These are phyloP conservation scores for Thalassiosira sp. DNA, from an alignment of 352 stramenopile genomes.

Conservation along the genomic window DNA sequence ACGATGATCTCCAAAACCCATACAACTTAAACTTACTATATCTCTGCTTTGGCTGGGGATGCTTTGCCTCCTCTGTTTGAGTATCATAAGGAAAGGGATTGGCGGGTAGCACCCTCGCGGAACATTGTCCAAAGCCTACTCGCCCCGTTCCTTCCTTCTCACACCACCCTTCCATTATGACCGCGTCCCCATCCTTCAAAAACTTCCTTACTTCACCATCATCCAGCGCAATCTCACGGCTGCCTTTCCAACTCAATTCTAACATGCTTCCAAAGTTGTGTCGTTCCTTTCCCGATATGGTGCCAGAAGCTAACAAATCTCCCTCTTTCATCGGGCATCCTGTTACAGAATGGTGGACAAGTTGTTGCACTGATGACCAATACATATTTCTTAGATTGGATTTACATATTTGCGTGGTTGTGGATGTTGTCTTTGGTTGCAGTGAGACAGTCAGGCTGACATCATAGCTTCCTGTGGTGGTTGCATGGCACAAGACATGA, in stretches of 20 bases:
- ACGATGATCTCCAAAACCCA: conserved; percentile 88
- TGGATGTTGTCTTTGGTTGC: conserved; percentile 33
- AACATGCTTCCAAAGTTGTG: conserved; percentile 91
- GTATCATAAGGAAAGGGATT: conserved; percentile 37
- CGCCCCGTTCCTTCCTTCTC: conserved; percentile 88
- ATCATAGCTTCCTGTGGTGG: conserved; percentile 56
- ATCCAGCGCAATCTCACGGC: conserved; percentile 65
- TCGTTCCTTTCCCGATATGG: conserved; percentile 90
- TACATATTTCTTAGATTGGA: conserved; percentile 97
- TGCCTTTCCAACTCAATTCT: conserved; percentile 94
- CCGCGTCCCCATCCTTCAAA: conserved; percentile 92
- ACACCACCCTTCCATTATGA: conserved; percentile 92
- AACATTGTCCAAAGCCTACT: conserved; percentile 94
- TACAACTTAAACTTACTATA: conserved; percentile 84
- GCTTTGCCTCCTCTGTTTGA: background rate
- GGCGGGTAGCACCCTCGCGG: conserved; percentile 89
- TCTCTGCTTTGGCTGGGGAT: conserved; percentile 23
- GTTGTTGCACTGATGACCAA: conserved; percentile 94
- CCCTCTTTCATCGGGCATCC: conserved; percentile 95
- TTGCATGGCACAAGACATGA: background rate
- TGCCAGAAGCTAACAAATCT: conserved; percentile 92
- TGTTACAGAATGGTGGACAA: conserved; percentile 95
- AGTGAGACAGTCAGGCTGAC: conserved; percentile 67
- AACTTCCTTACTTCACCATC: conserved; percentile 89
- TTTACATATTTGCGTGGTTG: conserved; percentile 81